Evolutionary conservation across 306 rosid species (phyloP).

Genomic region (Begonia masoniana): DNA sequence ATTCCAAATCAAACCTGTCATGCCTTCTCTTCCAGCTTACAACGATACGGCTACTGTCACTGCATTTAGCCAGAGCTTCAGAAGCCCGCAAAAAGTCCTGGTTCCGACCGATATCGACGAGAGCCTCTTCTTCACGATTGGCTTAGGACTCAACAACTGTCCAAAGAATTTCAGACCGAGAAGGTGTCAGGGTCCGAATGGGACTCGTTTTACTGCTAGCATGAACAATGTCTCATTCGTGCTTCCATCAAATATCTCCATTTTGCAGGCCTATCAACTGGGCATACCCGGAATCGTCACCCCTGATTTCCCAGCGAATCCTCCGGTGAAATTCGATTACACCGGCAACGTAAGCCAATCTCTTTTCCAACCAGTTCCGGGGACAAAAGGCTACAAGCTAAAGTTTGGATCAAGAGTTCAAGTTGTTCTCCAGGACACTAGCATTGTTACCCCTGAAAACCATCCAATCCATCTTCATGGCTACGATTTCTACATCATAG

Average conservation of each 20-base stretch:
- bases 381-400: conserved; percentile 51
- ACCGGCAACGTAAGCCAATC: conserved; percentile 86
- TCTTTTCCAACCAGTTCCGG: conserved; percentile 56
- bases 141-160: conserved; percentile 72
- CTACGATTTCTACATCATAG: conserved; percentile 73
- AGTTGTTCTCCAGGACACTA: conserved; percentile 75
- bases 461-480: conserved; percentile 95
- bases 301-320: conserved; percentile 65
- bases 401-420: conserved; percentile 72
- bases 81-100: conserved; percentile 37
- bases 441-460: conserved; percentile 70
- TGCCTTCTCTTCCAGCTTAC: conserved; percentile 63
- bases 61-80: conserved; percentile 43
- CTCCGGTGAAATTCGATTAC: conserved; percentile 53
- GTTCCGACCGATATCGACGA: conserved; percentile 74
- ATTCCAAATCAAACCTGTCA: conserved; percentile 22
- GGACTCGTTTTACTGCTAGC: conserved; percentile 81
- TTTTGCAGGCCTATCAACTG: conserved; percentile 57
- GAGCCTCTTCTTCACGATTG: conserved; percentile 52
- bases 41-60: conserved; percentile 77
- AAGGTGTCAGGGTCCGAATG: conserved; percentile 80
- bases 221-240: conserved; percentile 78
- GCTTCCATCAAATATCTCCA: conserved; percentile 49
- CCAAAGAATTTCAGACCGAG: conserved; percentile 25
- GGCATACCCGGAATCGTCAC: conserved; percentile 62